Conservation (phyloP, 2,329 filamentous ascomycete genomes). For the Fusarium xylarioides region DNA sequence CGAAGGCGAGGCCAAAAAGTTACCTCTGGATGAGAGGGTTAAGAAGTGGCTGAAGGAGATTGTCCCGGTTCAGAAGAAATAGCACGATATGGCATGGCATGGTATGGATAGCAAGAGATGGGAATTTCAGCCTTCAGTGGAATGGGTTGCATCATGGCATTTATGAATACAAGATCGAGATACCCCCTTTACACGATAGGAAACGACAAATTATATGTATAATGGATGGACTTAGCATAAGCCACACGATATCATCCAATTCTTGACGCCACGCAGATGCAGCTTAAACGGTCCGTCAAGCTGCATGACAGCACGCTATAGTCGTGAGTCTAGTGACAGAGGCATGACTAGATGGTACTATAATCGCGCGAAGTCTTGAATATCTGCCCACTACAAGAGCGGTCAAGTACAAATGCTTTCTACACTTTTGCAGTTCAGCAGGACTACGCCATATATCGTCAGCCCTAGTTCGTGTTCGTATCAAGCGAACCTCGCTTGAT, state of each 20-base stretch:
- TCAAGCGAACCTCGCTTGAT: neutral
- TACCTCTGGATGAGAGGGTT: constrained; percentile 36
- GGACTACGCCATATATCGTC: neutral
- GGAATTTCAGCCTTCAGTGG: neutral
- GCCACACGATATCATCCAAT: neutral
- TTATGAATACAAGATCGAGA: constrained; percentile 33
- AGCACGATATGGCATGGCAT: neutral
- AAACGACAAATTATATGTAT: constrained; percentile 6
- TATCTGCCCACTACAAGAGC: constrained; percentile 15
- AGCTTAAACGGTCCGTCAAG: neutral
- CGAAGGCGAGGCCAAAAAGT: constrained; percentile 32
- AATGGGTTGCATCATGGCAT: constrained; percentile 10
- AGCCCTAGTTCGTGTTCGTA: constrained; percentile 1
- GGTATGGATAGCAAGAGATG: constrained; percentile 5
- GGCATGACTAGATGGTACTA: constrained; percentile 5
- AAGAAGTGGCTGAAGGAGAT: constrained; percentile 37
- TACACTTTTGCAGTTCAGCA: neutral
- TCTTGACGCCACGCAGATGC: constrained; percentile 9
- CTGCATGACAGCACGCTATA: neutral
- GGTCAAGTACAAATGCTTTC: neutral
- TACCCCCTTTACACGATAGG: constrained; percentile 25
- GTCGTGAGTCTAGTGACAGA: neutral
- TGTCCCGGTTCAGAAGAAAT: constrained; percentile 4
- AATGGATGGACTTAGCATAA: neutral
- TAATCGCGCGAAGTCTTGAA: neutral